A percentile compares a stretch with the other conserved stretches of the same genome.
phyloP scores from a whole-genome alignment of 1,284 basidiomycete species.

The Mycena sp. region DNA sequence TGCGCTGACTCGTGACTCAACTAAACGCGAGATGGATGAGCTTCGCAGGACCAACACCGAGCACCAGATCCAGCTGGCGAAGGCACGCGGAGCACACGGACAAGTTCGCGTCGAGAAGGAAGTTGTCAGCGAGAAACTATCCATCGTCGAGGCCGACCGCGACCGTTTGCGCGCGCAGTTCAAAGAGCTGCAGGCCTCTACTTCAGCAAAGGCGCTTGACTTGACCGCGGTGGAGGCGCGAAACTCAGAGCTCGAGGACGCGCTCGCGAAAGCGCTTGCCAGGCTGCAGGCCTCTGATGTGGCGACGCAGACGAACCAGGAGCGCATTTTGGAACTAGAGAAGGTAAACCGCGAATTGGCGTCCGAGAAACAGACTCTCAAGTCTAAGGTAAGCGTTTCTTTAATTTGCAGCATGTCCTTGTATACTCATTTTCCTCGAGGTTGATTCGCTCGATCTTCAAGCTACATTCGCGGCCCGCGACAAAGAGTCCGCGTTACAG shows the following conservation, averaged over 20 bases:
- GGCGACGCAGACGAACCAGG: constrained; percentile 63
- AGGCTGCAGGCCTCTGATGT: constrained; percentile 77
- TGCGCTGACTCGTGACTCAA: constrained; percentile 59
- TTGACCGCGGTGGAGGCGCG: constrained; percentile 59
- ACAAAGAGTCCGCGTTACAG: constrained; percentile 66
- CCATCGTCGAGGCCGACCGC: constrained; percentile 68
- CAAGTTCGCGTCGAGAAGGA: constrained; percentile 86
- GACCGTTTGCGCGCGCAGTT: constrained; percentile 63
- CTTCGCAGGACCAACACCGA: constrained; percentile 72
- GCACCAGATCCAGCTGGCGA: constrained; percentile 73
- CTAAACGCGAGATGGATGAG: constrained; percentile 73
- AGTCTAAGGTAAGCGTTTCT: constrained; percentile 61
- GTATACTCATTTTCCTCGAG: constrained; percentile 46
- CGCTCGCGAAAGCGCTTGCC: constrained; percentile 72
- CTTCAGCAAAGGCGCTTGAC: constrained; percentile 56
- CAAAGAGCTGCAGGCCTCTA: constrained; percentile 61
- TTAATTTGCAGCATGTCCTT: constrained; percentile 6
- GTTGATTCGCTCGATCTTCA: constrained; percentile 68
- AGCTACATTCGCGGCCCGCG: constrained; percentile 60
- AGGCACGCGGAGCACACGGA: constrained; percentile 78
- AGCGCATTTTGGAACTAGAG: constrained; percentile 70
- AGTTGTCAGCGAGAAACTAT: constrained; percentile 66
- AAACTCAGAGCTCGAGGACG: constrained; percentile 72
- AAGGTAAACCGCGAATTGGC: constrained; percentile 60
- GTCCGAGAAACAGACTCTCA: constrained; percentile 63